Base-by-base conservation (phyloP, 2,329 filamentous ascomycete species). In the Kalaharituber pfeilii region DNA sequence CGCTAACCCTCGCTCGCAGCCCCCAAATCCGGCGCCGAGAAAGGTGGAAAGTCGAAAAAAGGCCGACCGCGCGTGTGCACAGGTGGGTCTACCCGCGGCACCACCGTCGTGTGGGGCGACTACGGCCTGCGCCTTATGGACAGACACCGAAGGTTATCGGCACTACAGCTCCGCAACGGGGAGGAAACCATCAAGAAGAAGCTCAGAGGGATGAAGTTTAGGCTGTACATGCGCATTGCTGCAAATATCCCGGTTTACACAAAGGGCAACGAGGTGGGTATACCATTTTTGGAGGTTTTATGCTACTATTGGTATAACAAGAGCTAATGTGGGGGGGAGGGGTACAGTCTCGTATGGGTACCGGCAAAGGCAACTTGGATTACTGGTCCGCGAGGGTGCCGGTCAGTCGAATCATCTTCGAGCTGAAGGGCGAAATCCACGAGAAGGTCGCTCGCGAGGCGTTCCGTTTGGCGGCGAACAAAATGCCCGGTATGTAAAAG, bases 311-410 rank as follows among this genome's bases (percentile, higher is more conserved):
- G 18, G 22, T 9, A 47, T 27, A 9, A n/a, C 29, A 36, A 20
- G 22, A 39, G 26, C 13, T 29, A 25, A 50, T 30, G 27, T 25
- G 18, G 26, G 22, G n/a, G 28, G 8, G 24, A 26, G n/a, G 5
- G 15, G 22, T 3, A 45, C 60, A 82, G 79, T 83, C 86, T 68
- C 83, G 91, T 77, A 98, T 98, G 93, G 91, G 91, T 68, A 98
- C 96, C 71, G 91, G 91, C 71, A 98, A 98, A 69, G 91, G 91
- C 63, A 84, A 82, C 59, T 96, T 98, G 67, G 91, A 98, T 68
- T 86, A 94, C 67, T 98, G 91, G 91, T 87, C 89, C 3, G 79
- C 84, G 22, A 80, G 89, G 69, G 81, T 96, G 62, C 80, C 86
- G 7, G 86, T 96, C 51, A 94, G 84, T 70, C 85, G 91, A 68